Conservation (phyloP, 2,329 filamentous ascomycete species). For the Verticillium nubilum region DNA sequence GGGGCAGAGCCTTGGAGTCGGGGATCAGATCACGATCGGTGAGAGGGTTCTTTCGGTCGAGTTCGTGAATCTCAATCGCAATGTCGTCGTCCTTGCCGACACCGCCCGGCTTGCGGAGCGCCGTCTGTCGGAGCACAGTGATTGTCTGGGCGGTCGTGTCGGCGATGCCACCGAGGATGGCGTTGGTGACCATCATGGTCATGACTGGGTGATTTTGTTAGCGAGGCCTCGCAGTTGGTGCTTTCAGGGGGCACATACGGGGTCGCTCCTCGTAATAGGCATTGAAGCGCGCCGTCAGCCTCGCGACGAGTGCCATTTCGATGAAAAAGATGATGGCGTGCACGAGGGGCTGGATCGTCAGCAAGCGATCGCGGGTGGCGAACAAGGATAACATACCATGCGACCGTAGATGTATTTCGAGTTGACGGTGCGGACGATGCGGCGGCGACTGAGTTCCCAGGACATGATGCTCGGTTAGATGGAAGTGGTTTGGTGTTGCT, state of each 20-base stretch:
- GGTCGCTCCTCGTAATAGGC: constrained; percentile 88
- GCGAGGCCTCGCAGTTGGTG: background rate
- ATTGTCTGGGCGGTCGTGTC: constrained; percentile 94
- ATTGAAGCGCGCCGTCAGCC: constrained; percentile 84
- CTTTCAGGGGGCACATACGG: constrained; percentile 41
- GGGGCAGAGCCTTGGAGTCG: constrained; percentile 57
- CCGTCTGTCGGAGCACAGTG: constrained; percentile 70
- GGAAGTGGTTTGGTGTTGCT: background rate
- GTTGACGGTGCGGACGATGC: constrained; percentile 61
- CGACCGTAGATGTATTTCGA: constrained; percentile 68
- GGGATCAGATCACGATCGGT: constrained; percentile 61
- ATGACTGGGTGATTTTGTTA: constrained; percentile 54
- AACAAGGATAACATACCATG: constrained; percentile 49
- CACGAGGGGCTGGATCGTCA: constrained; percentile 64
- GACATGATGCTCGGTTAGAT: constrained; percentile 35
- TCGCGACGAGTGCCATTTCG: constrained; percentile 80
- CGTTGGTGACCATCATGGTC: constrained; percentile 99
- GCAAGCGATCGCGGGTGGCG: background rate
- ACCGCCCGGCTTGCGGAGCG: constrained; percentile 57
- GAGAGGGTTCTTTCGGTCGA: constrained; percentile 74
- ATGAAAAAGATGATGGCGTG: constrained; percentile 80
- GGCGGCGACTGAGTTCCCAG: constrained; percentile 54
- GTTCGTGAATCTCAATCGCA: constrained; percentile 82
- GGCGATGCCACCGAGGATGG: constrained; percentile 88
- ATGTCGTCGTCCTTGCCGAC: constrained; percentile 62